Base-by-base conservation (phyloP, 2,329 filamentous ascomycete genomes). In the Teratosphaeria gauchensis region DNA sequence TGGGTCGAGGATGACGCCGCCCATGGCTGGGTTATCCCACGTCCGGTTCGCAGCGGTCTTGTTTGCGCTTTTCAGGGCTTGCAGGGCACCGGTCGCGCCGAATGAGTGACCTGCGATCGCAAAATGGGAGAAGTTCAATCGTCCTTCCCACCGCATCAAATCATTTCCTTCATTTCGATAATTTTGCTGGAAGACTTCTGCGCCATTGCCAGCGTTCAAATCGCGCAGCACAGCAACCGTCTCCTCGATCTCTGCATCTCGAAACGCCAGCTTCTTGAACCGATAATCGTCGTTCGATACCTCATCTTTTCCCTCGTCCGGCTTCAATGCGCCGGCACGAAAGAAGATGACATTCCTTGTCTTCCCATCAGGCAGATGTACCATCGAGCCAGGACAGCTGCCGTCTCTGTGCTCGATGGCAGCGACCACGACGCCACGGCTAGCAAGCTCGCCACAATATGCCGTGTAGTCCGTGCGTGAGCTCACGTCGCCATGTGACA, bases 31-130 rank as follows among this genome's bases (percentile, higher is more conserved):
- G 19, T 77, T 71, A 57, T 67, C 64, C 60, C 75, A 58, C 53
- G 62, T 75, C 6, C 77, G 75, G 8, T 75, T 7, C 8, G 42
- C 42, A 7, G 42, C 42, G 19, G 16, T 48, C 19, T 48, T 48
- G 5, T 77, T 75, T 7, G 75, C 79, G 42, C 73, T 75, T 55
- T 80, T 79, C n/a, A 87, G 74, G 2, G 82, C 79, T 60, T 84
- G 83, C 24, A 87, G 74, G 0, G 82, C 84, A 3, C 82, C 78
- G 0, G 85, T 87, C 1, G 84, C 85, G 54, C 85, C 85, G 72
- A 84, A 87, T 0, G 83, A 86, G 68, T 88, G 85, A 0, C 85
- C 85, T 3, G 75, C 81, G 7, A 87, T 76, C 53, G 82, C 77
- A 63, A 85, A 76, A 33, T 79, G 76, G 32, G 78, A 72, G 52